Evolutionary conservation across 2,329 filamentous ascomycete species (phyloP).

Genomic region (Didymella lethalis): DNA sequence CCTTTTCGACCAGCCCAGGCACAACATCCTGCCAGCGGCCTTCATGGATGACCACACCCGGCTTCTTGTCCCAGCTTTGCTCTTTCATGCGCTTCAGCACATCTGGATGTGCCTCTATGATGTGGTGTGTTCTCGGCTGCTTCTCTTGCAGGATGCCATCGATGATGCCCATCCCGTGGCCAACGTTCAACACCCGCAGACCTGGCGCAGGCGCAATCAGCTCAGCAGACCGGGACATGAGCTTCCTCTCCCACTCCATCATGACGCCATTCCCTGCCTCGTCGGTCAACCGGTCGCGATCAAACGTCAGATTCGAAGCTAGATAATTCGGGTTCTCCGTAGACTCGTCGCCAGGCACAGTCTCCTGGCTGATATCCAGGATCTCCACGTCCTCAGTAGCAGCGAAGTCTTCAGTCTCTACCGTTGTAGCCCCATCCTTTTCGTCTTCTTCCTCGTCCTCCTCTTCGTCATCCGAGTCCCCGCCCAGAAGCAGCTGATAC

Average conservation of each 20-base stretch:
- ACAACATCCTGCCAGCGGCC: slow-evolving; percentile 61
- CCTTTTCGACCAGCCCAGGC: slow-evolving; percentile 54
- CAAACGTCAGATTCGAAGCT: slow-evolving; percentile 57
- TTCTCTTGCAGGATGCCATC: slow-evolving; percentile 57
- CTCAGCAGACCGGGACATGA: slow-evolving; percentile 58
- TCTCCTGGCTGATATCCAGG: slow-evolving; percentile 39
- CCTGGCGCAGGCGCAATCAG: slow-evolving; percentile 50
- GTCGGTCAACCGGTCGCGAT: slow-evolving; percentile 57
- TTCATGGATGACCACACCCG: slow-evolving; percentile 58
- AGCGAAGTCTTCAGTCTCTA: slow-evolving; percentile 20
- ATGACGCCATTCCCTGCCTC: slow-evolving; percentile 60
- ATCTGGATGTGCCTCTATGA: slow-evolving; percentile 61
- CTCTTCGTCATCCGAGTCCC: slow-evolving; percentile 59
- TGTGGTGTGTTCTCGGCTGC: slow-evolving; percentile 56
- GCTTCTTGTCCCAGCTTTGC: slow-evolving; percentile 58
- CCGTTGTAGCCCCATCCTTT: background rate
- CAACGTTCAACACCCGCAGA: slow-evolving; percentile 59
- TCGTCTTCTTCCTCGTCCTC: slow-evolving; percentile 54
- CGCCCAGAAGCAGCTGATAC: slow-evolving; percentile 75
- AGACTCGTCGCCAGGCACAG: slow-evolving; percentile 39
- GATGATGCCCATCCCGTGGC: slow-evolving; percentile 62
- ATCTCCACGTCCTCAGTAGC: slow-evolving; percentile 27
- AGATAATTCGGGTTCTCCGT: slow-evolving; percentile 60
- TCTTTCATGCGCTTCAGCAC: slow-evolving; percentile 56
- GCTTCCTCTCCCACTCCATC: slow-evolving; percentile 62